Conservation (phyloP, 345 rosid species). For the Aurinia saxatilis region DNA sequence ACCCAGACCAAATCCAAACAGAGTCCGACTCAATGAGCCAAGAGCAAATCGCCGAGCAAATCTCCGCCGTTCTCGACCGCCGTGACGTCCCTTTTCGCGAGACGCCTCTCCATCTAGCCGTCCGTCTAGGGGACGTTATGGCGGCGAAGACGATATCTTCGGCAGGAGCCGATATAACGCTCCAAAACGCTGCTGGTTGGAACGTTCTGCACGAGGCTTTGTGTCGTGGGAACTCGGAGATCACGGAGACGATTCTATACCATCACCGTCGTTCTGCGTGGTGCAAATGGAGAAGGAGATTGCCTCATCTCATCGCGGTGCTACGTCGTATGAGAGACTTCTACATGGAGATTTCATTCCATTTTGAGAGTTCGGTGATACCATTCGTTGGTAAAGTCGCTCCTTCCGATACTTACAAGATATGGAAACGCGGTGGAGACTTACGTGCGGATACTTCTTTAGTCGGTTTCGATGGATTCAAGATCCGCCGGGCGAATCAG, state of each 20-base stretch:
- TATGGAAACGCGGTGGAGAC: conserved; percentile 92
- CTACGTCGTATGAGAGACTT: conserved; percentile 85
- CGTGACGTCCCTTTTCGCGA: conserved; percentile 78
- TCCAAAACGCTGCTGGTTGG: conserved; percentile 87
- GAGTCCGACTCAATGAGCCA: conserved; percentile 66
- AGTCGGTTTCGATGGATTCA: conserved; percentile 86
- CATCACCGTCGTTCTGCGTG: conserved; percentile 65
- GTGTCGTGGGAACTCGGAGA: conserved; percentile 51
- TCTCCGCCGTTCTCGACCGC: conserved; percentile 67
- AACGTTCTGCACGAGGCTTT: conserved; percentile 67
- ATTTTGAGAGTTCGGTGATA: conserved; percentile 88
- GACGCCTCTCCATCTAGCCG: conserved; percentile 89
- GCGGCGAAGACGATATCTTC: conserved; percentile 43
- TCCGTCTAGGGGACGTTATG: conserved; percentile 50
- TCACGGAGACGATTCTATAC: conserved; percentile 41
- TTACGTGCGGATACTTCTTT: conserved; percentile 81
- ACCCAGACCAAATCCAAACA: conserved; percentile 49
- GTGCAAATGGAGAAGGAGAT: conserved; percentile 85
- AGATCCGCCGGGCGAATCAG: conserved; percentile 80
- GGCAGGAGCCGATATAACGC: conserved; percentile 72
- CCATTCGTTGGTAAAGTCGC: conserved; percentile 86
- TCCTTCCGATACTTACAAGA: conserved; percentile 91
- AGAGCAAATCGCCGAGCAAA: conserved; percentile 55
- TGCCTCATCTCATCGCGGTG: conserved; percentile 64
- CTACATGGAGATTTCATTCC: conserved; percentile 89